Evolutionary conservation across 352 stramenopile species (phyloP), one percentile per base, ranked within the genome.

Genomic region (Salisapilia sapeloensis): DNA sequence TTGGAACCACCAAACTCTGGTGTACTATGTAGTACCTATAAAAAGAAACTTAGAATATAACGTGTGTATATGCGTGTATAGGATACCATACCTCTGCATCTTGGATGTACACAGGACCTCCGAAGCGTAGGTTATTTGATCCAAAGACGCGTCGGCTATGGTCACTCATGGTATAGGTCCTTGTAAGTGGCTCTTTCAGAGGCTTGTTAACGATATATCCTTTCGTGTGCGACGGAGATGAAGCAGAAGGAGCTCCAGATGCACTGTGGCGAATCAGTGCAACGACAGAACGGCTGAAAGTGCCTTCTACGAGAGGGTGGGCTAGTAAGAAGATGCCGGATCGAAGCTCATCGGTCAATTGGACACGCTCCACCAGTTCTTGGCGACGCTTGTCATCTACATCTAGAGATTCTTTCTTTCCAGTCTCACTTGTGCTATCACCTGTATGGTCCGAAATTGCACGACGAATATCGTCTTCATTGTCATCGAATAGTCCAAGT

Each of bases 191-290:
- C n/a, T 62, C 69, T 13, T 62, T 48, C 21, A 53, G 60, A 27
- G 61, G 35, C 23, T 65, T 59, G 39, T 85, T 89, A 20, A 90
- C 56, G 19, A 90, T 84, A 26, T 78, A 80, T 0, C 74, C 74
- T 24, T 61, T 65, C 16, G 67, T 74, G 28, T 20, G 17, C n/a
- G n/a, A n/a, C n/a, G n/a, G n/a, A n/a, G n/a, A n/a, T n/a, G n/a
- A n/a, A n/a, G n/a, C n/a, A n/a, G n/a, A n/a, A n/a, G n/a, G n/a
- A n/a, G n/a, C n/a, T 13, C 60, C 61, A 11, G 70, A 44, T 5
- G 18, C 25, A 21, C 45, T 66, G 48, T 90, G 70, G 24, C 79
- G 54, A 1, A 71, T 86, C 4, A 90, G 43, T 17, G 86, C 39
- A 25, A 90, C 59, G 36, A 90, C 74, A 16, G 65, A 59, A 4